Conservation (phyloP, 176 grass and related monocot genomes). For the Pharus latifolius region DNA sequence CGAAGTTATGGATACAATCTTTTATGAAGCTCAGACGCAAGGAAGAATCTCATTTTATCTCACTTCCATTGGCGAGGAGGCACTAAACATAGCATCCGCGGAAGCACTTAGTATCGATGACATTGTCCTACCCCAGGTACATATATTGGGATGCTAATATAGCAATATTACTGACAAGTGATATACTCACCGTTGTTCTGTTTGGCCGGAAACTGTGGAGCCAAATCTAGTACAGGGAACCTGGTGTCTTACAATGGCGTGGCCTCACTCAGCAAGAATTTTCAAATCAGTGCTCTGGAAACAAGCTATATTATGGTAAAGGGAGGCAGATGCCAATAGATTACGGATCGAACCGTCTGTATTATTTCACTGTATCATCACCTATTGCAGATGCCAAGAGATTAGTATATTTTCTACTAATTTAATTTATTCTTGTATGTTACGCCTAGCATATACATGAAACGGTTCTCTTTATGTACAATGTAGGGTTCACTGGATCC, state of each 20-base stretch:
- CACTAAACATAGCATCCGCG: conserved; percentile 88
- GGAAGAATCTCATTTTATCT: conserved; percentile 96
- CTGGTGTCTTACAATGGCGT: conserved; percentile 82
- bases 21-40: conserved; percentile 96
- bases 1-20: conserved; percentile 90
- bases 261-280: conserved; percentile 94
- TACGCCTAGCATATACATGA: no score
- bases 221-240: conserved; percentile 84
- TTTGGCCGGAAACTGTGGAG: conserved; percentile 10
- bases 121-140: conserved; percentile 87
- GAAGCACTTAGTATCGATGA: conserved; percentile 68
- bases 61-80: conserved; percentile 84
- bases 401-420: no score
- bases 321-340: conserved; percentile 97
- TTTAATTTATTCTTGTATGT: no score
- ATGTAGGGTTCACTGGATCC: no score
- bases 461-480: no score
- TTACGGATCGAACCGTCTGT: conserved; percentile 75
- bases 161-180: background rate
- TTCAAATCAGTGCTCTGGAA: conserved; percentile 88
- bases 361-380: conserved; percentile 92
- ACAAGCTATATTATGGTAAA: conserved; percentile 81
- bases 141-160: background rate
- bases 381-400: no score
- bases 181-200: conserved; percentile 1